Base-by-base conservation (phyloP, 495 filamentous ascomycete genomes). In the Amorphotheca resinae region DNA sequence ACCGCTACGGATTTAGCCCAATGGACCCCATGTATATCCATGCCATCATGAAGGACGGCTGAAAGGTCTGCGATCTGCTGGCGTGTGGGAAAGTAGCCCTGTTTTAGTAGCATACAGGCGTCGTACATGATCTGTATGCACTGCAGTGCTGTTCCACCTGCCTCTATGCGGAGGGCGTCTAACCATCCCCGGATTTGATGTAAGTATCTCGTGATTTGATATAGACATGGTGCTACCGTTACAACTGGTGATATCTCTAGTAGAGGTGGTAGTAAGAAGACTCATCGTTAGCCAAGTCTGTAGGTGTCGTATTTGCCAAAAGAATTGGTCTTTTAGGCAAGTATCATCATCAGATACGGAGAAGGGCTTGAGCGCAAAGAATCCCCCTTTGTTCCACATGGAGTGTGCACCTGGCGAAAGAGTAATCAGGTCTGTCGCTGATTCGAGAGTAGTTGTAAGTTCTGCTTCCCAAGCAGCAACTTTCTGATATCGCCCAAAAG, bases 271-370 rank as follows among this genome's bases (percentile, higher is more conserved):
- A 38, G 50, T 48, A 4, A 31, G 20, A 20, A 48, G 41, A 39
- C 38, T 48, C 16, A 45, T 48, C 44, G 20, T 26, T 52, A 34
- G 5, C 11, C 11, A 5, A 28, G 25, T 28, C 14, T 30, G 4
- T 21, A 44, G 41, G n/a, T n/a, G n/a, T 41, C 48, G 45, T 9
- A 23, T 22, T 38, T 52, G 45, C 50, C 50, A 52, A 45, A 52
- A 52, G 28, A 52, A 52, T 25, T 48, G 50, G 20, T 41, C 36
- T 31, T 41, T 41, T 30, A 50, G 30, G 31, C 41, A 36, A 14
- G 36, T 52, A 15, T 48, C 44, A 40, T 48, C 44, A 12, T 46
- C 35, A 6, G 42, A 46, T 9, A 38, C n/a, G 26, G 39, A 44
- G 16, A 52, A 36, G 35, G 44, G 49, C 22, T 52, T 52, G 8